Conservation (phyloP, 2,329 filamentous ascomycete species). For the Thyridium curvatum region DNA sequence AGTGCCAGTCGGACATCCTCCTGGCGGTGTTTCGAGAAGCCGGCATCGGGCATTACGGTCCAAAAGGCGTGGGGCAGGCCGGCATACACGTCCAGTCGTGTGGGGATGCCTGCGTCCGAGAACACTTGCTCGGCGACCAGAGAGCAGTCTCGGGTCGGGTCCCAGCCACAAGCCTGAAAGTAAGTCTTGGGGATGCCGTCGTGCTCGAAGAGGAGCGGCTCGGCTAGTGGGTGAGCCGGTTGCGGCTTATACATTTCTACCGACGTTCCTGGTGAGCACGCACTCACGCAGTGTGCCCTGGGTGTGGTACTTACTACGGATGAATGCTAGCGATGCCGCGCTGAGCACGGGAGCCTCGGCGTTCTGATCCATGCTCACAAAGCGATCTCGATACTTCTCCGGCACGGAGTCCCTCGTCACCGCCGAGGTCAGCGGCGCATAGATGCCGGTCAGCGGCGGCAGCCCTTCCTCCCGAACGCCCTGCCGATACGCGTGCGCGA, state of each 20-base stretch:
- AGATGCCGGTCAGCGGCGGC: conserved; percentile 19
- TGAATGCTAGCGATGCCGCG: conserved; percentile 13
- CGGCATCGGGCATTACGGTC: conserved; percentile 15
- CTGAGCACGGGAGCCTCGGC: conserved; percentile 14
- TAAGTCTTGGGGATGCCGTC: conserved; percentile 19
- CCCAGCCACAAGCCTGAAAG: conserved; percentile 22
- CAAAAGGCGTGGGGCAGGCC: conserved; percentile 23
- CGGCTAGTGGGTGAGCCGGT: conserved; percentile 14
- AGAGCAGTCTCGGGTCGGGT: conserved; percentile 20
- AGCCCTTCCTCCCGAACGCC: conserved; percentile 4
- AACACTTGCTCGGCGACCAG: conserved; percentile 21
- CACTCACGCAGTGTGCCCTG: not conserved
- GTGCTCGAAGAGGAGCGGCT: conserved; percentile 15
- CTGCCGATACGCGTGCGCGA: conserved; percentile 14
- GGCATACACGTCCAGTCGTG: conserved; percentile 19
- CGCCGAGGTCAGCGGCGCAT: conserved; percentile 13
- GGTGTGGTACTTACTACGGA: conserved; percentile 12
- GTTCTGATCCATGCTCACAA: conserved; percentile 20
- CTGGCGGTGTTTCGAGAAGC: conserved; percentile 13
- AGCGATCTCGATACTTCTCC: conserved; percentile 17
- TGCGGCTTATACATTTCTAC: conserved; percentile 18
- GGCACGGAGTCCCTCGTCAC: conserved; percentile 15
- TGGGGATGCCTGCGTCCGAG: conserved; percentile 17
- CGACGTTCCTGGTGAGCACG: not conserved
- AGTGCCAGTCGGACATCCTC: conserved; percentile 14